Conservation (phyloP, 306 rosid genomes). For the Cicer chorassanicum region DNA sequence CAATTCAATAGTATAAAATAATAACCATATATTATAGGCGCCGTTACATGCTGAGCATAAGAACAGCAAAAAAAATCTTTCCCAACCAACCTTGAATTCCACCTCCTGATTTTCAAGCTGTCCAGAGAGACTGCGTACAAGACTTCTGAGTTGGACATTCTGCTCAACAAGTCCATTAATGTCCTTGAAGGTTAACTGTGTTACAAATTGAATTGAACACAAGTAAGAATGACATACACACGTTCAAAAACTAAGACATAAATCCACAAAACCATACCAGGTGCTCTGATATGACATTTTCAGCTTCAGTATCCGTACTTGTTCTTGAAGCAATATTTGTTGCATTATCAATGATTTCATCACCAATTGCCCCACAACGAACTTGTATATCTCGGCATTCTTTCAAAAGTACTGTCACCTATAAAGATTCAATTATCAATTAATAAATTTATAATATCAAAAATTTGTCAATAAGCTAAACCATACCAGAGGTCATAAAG, state of each 20-base stretch:
- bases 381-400: conserved; percentile 95
- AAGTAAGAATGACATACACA: not conserved
- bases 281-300: conserved; percentile 76
- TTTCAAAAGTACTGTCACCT: conserved; percentile 92
- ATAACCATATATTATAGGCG: not conserved
- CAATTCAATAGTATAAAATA: conserved; percentile 40
- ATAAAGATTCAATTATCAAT: conserved; percentile 29
- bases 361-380: conserved; percentile 71
- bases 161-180: conserved; percentile 94
- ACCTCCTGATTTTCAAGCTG: conserved; percentile 75
- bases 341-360: conserved; percentile 50
- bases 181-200: conserved; percentile 95
- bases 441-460: conserved; percentile 18
- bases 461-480: not conserved
- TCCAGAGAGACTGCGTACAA: conserved; percentile 80
- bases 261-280: conserved; percentile 62
- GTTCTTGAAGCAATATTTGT: conserved; percentile 45
- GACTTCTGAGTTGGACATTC: conserved; percentile 87
- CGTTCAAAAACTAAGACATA: not conserved
- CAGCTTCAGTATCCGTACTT: conserved; percentile 63
- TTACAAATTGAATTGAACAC: conserved; percentile 35
- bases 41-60: not conserved
- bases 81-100: conserved; percentile 72
- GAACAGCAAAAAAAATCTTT: not conserved
- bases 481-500: not conserved